phyloP scores from a whole-genome alignment of 768 basidiomycete species.

The Russula vinacea region DNA sequence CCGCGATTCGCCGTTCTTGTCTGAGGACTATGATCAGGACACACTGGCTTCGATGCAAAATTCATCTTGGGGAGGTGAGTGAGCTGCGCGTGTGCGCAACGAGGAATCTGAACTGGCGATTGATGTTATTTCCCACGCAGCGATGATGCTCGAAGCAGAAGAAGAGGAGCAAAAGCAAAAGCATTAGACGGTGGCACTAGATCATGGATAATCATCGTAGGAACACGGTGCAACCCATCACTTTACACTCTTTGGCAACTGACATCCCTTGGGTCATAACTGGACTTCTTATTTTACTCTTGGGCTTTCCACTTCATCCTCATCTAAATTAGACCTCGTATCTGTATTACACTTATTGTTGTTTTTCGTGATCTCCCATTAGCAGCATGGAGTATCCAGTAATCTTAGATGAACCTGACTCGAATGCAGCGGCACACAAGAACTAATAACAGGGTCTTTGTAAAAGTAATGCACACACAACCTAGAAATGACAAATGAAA shows the following conservation, averaged over 20 bases:
- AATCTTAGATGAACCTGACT: slow-evolving; percentile 8
- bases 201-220: background rate
- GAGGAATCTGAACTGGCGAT: background rate
- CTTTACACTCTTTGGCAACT: background rate
- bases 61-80: slow-evolving; percentile 71
- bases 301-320: background rate
- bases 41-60: slow-evolving; percentile 58
- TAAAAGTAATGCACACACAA: slow-evolving; percentile 5
- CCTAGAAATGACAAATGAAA: background rate
- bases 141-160: slow-evolving; percentile 48
- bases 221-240: background rate
- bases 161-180: slow-evolving; percentile 42
- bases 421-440: background rate
- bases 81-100: background rate
- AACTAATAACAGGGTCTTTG: background rate
- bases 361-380: slow-evolving; percentile 11
- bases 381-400: slow-evolving; percentile 18
- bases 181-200: background rate
- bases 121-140: slow-evolving; percentile 25
- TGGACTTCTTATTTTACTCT: background rate
- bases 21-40: slow-evolving; percentile 40
- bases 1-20: slow-evolving; percentile 30
- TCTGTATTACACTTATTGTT: slow-evolving; percentile 27
- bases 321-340: slow-evolving; percentile 18
- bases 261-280: background rate